These are phyloP conservation scores for Fusarium pilosicola DNA, from an alignment of 2,329 filamentous ascomycete species.

Conservation along the genomic window DNA sequence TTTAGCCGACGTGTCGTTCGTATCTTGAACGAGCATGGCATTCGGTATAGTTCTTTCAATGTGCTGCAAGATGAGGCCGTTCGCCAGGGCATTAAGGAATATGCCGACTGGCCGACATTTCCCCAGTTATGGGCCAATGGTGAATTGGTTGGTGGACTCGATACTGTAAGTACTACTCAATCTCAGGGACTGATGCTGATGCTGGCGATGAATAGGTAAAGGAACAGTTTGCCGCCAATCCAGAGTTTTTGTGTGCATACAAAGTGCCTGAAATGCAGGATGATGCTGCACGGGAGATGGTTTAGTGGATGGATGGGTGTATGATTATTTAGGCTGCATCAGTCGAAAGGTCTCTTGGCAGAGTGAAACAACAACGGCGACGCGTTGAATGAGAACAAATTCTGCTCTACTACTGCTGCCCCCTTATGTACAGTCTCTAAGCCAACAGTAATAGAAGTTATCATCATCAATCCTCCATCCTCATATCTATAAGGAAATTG, in stretches of 20 bases:
- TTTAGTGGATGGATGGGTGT: fast-evolving
- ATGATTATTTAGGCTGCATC: fast-evolving
- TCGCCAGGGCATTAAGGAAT: no score
- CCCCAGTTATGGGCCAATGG: no score
- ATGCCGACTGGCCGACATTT: no score
- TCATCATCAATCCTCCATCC: not conserved
- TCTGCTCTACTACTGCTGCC: fast-evolving
- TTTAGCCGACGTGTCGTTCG: no score
- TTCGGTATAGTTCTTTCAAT: no score
- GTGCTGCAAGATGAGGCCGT: no score
- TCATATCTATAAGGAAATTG: no score
- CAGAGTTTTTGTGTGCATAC: not conserved
- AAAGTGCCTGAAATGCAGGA: not conserved
- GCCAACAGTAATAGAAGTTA: not conserved
- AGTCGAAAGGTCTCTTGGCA: fast-evolving
- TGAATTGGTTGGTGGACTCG: no score
- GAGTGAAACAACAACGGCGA: fast-evolving
- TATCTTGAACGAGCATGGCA: no score
- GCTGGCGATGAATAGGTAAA: not conserved
- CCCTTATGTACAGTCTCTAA: fast-evolving
- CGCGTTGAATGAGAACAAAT: fast-evolving
- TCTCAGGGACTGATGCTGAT: no score
- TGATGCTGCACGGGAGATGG: fast-evolving
- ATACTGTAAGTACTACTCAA: no score
- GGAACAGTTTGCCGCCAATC: not conserved